Evolutionary conservation across 148 eudicot species (phyloP).

Genomic region (Linanthus parryae): DNA sequence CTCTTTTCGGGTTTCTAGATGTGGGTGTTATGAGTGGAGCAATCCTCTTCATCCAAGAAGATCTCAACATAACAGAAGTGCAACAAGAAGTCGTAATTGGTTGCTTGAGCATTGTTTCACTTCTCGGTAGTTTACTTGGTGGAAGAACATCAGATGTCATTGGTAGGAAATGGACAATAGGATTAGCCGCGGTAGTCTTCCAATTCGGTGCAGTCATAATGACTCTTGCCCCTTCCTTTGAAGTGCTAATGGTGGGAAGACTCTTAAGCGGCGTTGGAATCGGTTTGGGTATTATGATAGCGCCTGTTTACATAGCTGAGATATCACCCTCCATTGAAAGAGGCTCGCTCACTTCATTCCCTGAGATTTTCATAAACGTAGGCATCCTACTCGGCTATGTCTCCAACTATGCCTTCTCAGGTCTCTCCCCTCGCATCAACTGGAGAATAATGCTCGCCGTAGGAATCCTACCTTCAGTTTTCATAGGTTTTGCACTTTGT

Average conservation of each 20-base stretch:
- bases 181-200: constrained; percentile 52
- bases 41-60: constrained; percentile 56
- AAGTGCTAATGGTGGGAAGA: constrained; percentile 49
- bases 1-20: constrained; percentile 32
- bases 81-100: constrained; percentile 63
- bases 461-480: constrained; percentile 66
- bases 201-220: constrained; percentile 56
- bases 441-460: constrained; percentile 86
- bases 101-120: constrained; percentile 45
- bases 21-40: constrained; percentile 87
- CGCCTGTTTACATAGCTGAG: constrained; percentile 78
- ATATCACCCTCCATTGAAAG: constrained; percentile 56
- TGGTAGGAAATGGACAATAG: constrained; percentile 75
- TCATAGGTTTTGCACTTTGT: constrained; percentile 56
- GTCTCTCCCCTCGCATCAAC: constrained; percentile 41
- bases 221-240: constrained; percentile 55
- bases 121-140: constrained; percentile 62
- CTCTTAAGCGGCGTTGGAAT: constrained; percentile 68
- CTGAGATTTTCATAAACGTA: constrained; percentile 68
- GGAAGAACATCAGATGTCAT: constrained; percentile 58
- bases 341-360: constrained; percentile 72
- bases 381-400: constrained; percentile 74
- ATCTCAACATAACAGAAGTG: constrained; percentile 57
- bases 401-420: constrained; percentile 67
- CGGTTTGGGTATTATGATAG: constrained; percentile 72